Evolutionary conservation across 1,139 yeast genomes (phyloP), one percentile per base, ranked within the genome.

Genomic region (Magnusiomyces paraingens): DNA sequence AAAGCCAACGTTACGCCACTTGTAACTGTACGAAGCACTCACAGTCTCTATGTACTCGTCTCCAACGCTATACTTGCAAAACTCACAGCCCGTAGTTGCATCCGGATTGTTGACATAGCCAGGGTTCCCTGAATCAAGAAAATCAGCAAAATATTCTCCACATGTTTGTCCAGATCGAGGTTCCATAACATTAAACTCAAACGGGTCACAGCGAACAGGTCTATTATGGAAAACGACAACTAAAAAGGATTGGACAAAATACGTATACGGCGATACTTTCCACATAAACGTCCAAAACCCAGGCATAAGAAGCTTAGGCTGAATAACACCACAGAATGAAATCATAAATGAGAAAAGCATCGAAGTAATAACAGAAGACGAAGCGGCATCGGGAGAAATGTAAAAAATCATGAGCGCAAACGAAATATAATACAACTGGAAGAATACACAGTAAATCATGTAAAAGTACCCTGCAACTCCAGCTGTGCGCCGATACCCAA

Each of bases 1-100:
- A 57, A 84, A 72, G 20, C 90, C 90, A 56, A 83, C 58, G 63
- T 84, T 82, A 73, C 89, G 78, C 87, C 88, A 83, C 62, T 79
- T 73, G 62, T 77, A 67, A 29, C 58, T 57, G 66, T 76, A 75
- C 29, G 68, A 66, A 56, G 75, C 72, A 55, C 72, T 73, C 58
- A 70, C 69, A 52, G 73, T 70, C 11, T 61, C 65, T 50, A 75
- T 70, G 64, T 73, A 77, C 47, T 76, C 68, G 60, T 75, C 77
- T 54, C 73, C 78, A 49, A 67, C 65, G 10, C 72, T 65, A 64
- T 70, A 75, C 50, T 74, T 71, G 64, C 85, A 81, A 64, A 71
- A 80, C 32, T 69, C 61, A 64, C 84, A 81, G 44, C 61, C 54
- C 0, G 66, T 58, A 1, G 81, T 74, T 39, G 79, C 73, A 49